These are phyloP conservation scores for Gyromitra esculenta DNA, from an alignment of 2,329 filamentous ascomycete species.

Conservation along the genomic window DNA sequence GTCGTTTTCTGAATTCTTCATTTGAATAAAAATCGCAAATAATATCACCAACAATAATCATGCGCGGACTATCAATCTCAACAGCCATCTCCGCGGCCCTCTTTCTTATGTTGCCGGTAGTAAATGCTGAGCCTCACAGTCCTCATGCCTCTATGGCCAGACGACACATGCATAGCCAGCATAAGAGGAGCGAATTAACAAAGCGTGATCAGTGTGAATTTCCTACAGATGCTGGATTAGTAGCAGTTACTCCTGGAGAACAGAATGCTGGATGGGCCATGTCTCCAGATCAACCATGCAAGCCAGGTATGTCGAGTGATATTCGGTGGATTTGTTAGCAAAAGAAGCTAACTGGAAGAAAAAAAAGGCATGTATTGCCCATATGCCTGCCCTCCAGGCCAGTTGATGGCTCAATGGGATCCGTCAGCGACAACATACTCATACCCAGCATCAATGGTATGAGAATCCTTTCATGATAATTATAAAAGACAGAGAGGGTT, in stretches of 20 bases:
- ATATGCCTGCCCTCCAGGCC: constrained; percentile 77
- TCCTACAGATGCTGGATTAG: constrained; percentile 72
- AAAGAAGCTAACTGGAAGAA: constrained; percentile 20
- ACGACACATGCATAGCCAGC: constrained; percentile 54
- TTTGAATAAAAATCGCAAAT: constrained; percentile 11
- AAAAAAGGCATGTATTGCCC: constrained; percentile 69
- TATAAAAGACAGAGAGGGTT: constrained; percentile 20
- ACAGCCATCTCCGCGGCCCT: constrained; percentile 33
- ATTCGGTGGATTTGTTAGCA: constrained; percentile 9
- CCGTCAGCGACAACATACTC: constrained; percentile 72
- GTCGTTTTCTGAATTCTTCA: constrained; percentile 8
- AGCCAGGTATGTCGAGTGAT: constrained; percentile 64
- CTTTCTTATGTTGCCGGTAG: constrained; percentile 21
- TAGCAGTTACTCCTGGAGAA: constrained; percentile 71
- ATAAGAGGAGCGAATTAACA: constrained; percentile 59
- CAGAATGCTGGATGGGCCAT: constrained; percentile 81
- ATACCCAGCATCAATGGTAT: constrained; percentile 77
- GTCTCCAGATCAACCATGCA: constrained; percentile 77
- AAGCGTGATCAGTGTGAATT: constrained; percentile 73
- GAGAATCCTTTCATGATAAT: constrained; percentile 56
- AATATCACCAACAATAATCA: constrained; percentile 30
- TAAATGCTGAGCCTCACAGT: constrained; percentile 25
- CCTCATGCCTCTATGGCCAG: constrained; percentile 47
- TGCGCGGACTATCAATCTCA: constrained; percentile 37
- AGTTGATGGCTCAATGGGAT: constrained; percentile 83